phyloP scores from a whole-genome alignment of 768 basidiomycete species.

The Cubamyces lactineus region DNA sequence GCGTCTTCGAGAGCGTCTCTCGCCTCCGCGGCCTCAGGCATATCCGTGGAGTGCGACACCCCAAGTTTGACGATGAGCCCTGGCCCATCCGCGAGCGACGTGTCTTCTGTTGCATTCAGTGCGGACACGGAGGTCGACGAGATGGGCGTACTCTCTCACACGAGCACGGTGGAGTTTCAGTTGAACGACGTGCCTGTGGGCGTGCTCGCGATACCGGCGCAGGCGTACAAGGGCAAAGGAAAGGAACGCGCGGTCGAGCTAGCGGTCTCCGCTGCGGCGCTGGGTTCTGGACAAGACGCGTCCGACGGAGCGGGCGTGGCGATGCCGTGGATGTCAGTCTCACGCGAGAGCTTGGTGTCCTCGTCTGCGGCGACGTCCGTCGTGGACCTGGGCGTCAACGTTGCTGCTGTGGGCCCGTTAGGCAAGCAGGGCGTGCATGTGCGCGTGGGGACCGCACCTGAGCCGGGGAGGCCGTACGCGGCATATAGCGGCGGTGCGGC shows the following conservation, averaged over 20 bases:
- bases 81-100: slow-evolving; percentile 19
- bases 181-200: slow-evolving; percentile 29
- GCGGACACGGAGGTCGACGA: slow-evolving; percentile 17
- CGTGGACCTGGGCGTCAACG: slow-evolving; percentile 3
- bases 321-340: neutral
- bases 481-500: neutral
- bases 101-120: slow-evolving; percentile 15
- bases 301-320: neutral
- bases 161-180: slow-evolving; percentile 15
- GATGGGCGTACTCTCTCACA: slow-evolving; percentile 5
- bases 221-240: slow-evolving; percentile 3
- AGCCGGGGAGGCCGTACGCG: neutral
- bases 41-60: slow-evolving; percentile 15
- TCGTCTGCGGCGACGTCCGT: slow-evolving; percentile 7
- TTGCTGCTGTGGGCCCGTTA: neutral
- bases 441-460: slow-evolving; percentile 1
- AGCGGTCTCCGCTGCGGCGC: neutral
- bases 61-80: slow-evolving; percentile 25
- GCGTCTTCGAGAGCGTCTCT: slow-evolving; percentile 12
- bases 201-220: slow-evolving; percentile 16
- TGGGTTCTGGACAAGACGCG: too few relatives aligned
- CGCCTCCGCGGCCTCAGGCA: slow-evolving; percentile 10
- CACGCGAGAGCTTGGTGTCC: neutral
- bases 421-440: neutral
- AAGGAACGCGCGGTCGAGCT: slow-evolving; percentile 5